Conservation (phyloP, 2,329 filamentous ascomycete genomes). For the Cordyceps fumosorosea region DNA sequence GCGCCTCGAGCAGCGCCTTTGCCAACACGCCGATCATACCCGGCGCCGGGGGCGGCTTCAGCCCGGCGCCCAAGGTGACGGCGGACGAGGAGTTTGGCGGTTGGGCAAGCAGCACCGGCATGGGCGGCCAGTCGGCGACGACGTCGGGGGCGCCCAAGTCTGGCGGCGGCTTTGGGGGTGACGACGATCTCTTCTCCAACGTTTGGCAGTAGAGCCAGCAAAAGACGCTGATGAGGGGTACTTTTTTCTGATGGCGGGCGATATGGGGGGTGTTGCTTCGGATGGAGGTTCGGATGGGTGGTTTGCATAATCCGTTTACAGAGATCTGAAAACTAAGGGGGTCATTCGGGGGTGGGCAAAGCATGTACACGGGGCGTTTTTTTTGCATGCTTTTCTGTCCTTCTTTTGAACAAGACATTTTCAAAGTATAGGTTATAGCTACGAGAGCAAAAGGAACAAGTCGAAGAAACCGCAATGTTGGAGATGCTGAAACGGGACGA, state of each 20-base stretch:
- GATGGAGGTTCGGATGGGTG: neutral
- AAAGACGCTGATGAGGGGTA: neutral
- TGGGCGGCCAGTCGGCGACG: constrained; percentile 26
- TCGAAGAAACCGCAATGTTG: neutral
- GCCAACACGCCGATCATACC: constrained; percentile 55
- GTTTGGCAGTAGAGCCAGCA: constrained; percentile 69
- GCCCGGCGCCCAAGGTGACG: constrained; percentile 60
- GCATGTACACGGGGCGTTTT: constrained; percentile 11
- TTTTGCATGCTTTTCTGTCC: neutral
- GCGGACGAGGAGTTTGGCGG: constrained; percentile 95
- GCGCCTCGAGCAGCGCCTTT: constrained; percentile 39
- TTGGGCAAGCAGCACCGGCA: constrained; percentile 69
- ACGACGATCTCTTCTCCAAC: constrained; percentile 90
- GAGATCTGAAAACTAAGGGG: neutral
- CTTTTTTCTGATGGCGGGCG: neutral
- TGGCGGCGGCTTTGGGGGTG: constrained; percentile 55
- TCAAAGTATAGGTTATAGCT: too few species aligned
- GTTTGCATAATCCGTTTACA: neutral
- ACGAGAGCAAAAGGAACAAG: neutral
- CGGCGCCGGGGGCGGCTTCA: constrained; percentile 59
- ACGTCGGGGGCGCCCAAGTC: constrained; percentile 44
- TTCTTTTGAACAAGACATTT: neutral
- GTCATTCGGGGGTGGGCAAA: constrained; percentile 5
- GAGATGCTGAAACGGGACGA: neutral
- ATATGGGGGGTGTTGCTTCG: too few species aligned